Evolutionary conservation across 441 rosid genomes (phyloP).

Genomic region (Viola pubescens): DNA sequence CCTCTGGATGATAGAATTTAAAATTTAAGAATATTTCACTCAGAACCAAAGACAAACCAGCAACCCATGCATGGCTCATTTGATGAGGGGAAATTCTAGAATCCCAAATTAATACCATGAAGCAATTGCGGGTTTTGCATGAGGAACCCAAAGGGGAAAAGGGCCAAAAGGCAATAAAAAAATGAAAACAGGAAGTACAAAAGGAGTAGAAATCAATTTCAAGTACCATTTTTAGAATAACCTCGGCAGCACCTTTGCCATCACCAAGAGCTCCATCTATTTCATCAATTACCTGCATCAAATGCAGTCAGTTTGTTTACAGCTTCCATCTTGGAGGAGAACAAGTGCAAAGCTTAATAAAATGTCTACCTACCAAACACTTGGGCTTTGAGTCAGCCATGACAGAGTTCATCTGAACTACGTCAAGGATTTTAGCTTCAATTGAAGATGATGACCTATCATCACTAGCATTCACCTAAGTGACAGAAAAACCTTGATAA

Average conservation of each 20-base stretch:
- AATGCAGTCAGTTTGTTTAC: constrained; percentile 14
- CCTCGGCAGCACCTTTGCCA: constrained; percentile 97
- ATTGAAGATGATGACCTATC: constrained; percentile 80
- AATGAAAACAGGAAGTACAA: constrained; percentile 12
- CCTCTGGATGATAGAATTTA: neutral
- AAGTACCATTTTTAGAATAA: constrained; percentile 82
- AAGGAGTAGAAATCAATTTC: constrained; percentile 11
- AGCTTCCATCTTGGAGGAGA: constrained; percentile 6
- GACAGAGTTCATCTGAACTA: constrained; percentile 96
- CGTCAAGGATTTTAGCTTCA: constrained; percentile 93
- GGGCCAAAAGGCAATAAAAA: neutral
- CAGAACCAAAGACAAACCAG: too few relatives aligned
- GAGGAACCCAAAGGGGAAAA: neutral
- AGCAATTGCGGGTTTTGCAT: neutral
- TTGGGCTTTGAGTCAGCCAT: constrained; percentile 84
- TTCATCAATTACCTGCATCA: constrained; percentile 89
- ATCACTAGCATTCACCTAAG: constrained; percentile 87
- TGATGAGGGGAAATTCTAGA: neutral
- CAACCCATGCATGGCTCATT: neutral
- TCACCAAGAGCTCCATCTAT: constrained; percentile 98
- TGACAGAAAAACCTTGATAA: neutral
- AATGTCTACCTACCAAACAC: constrained; percentile 64
- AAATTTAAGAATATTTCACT: too few relatives aligned
- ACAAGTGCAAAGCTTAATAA: constrained; percentile 12
- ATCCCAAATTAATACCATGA: neutral